Evolutionary conservation across 225 moss, liverwort and hornwort species (phyloP).

Genomic region (Ulota crispa): DNA sequence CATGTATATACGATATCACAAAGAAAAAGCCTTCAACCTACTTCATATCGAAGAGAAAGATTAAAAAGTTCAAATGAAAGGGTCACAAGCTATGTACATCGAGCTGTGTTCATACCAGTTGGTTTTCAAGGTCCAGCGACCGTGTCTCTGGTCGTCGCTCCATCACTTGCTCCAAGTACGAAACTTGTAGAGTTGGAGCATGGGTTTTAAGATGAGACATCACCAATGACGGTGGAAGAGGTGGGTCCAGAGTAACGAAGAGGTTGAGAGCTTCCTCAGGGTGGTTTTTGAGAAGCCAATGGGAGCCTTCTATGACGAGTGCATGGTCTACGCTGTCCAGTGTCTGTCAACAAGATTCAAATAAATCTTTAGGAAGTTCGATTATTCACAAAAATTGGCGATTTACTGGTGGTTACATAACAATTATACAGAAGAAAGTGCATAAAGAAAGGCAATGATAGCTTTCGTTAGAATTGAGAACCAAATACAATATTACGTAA

Average conservation of each 20-base stretch:
- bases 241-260: conserved; percentile 69
- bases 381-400: neutral
- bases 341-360: conserved; percentile 41
- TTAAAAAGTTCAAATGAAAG: neutral
- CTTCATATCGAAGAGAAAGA: conserved; percentile 9
- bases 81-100: conserved; percentile 1
- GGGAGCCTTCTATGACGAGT: conserved; percentile 78
- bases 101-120: conserved; percentile 53
- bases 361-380: conserved; percentile 7
- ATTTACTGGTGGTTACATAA: neutral
- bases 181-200: conserved; percentile 61
- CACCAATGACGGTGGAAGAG: conserved; percentile 83
- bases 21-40: neutral
- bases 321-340: conserved; percentile 71
- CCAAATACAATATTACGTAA: neutral
- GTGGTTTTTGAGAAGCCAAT: conserved; percentile 72
- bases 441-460: neutral
- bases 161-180: conserved; percentile 81
- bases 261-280: conserved; percentile 73
- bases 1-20: neutral
- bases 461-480: neutral
- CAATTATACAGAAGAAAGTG: conserved; percentile 3
- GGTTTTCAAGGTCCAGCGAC: conserved; percentile 79
- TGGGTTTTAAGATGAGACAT: conserved; percentile 70
- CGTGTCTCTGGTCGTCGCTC: conserved; percentile 55